phyloP scores from a whole-genome alignment of 148 eudicot genomes.

The Vaccinium myrtillus region DNA sequence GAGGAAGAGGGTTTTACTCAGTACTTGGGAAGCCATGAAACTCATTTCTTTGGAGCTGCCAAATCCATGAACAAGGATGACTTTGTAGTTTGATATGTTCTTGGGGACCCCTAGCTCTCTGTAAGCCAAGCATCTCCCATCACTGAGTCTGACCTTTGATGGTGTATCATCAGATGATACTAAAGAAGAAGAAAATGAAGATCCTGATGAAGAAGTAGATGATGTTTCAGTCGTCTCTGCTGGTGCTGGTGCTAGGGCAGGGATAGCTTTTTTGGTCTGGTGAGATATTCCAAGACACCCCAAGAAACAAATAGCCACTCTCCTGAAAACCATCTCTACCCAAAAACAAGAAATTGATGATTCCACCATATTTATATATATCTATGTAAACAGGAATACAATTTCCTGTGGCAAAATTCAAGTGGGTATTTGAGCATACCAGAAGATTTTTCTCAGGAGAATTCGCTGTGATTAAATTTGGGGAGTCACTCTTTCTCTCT shows the following conservation, averaged over 20 bases:
- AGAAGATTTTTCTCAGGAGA: background rate
- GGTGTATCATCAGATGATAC: slow-evolving; percentile 26
- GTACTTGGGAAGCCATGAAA: slow-evolving; percentile 54
- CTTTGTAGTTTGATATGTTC: slow-evolving; percentile 39
- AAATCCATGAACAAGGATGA: slow-evolving; percentile 67
- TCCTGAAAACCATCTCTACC: slow-evolving; percentile 16
- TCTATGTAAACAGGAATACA: background rate
- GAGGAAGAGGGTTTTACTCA: slow-evolving; percentile 6
- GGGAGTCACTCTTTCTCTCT: background rate
- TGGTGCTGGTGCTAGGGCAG: slow-evolving; percentile 12
- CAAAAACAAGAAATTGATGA: background rate
- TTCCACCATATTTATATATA: background rate
- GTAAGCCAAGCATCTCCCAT: slow-evolving; percentile 64
- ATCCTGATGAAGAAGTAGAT: background rate
- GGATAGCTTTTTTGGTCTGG: slow-evolving; percentile 9
- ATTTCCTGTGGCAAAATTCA: background rate
- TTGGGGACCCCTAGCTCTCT: slow-evolving; percentile 57
- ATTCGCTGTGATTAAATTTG: background rate
- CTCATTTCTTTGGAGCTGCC: slow-evolving; percentile 63
- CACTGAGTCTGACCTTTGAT: slow-evolving; percentile 45
- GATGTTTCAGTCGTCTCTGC: slow-evolving; percentile 15
- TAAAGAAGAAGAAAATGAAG: slow-evolving; percentile 25
- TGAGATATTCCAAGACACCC: slow-evolving; percentile 24
- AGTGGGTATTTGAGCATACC: background rate
- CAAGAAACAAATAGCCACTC: slow-evolving; percentile 22